phyloP scores from a whole-genome alignment of 2,329 filamentous ascomycete genomes.

The Penicillium olsonii region DNA sequence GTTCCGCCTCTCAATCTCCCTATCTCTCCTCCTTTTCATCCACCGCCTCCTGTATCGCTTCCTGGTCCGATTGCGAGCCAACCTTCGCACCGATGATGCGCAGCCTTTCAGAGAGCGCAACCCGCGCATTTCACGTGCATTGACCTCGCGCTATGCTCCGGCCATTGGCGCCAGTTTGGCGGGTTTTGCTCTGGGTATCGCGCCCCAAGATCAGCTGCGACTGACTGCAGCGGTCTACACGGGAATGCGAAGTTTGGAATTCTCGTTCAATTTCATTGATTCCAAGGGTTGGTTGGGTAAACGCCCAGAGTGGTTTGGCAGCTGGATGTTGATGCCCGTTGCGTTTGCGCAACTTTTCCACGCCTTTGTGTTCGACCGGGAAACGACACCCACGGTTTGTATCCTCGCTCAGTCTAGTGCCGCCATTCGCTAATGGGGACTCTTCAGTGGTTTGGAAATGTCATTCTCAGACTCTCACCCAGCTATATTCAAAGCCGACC shows the following conservation, averaged over 20 bases:
- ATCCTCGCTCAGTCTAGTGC: not conserved
- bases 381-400: conserved; percentile 66
- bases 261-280: conserved; percentile 80
- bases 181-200: conserved; percentile 78
- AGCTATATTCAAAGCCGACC: conserved; percentile 78
- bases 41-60: conserved; percentile 91
- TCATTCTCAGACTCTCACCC: conserved; percentile 70
- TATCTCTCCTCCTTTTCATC: conserved; percentile 82
- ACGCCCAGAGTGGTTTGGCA: conserved; percentile 81
- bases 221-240: conserved; percentile 80
- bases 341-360: conserved; percentile 76
- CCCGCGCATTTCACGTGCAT: conserved; percentile 68
- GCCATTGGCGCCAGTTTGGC: conserved; percentile 88
- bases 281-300: conserved; percentile 67
- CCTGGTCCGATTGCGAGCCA: conserved; percentile 74
- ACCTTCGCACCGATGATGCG: conserved; percentile 77
- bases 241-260: conserved; percentile 79
- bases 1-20: conserved; percentile 75
- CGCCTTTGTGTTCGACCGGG: conserved; percentile 73
- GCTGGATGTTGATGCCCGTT: conserved; percentile 77
- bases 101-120: conserved; percentile 81
- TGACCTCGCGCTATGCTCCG: conserved; percentile 83
- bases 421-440: conserved; percentile 7
- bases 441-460: conserved; percentile 59
- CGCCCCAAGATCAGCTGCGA: conserved; percentile 69